Percentiles rank a stretch among this genome's conserved stretches.
These are phyloP conservation scores for Gossypium trilobum DNA, from an alignment of 441 rosid species.

Conservation along the genomic window DNA sequence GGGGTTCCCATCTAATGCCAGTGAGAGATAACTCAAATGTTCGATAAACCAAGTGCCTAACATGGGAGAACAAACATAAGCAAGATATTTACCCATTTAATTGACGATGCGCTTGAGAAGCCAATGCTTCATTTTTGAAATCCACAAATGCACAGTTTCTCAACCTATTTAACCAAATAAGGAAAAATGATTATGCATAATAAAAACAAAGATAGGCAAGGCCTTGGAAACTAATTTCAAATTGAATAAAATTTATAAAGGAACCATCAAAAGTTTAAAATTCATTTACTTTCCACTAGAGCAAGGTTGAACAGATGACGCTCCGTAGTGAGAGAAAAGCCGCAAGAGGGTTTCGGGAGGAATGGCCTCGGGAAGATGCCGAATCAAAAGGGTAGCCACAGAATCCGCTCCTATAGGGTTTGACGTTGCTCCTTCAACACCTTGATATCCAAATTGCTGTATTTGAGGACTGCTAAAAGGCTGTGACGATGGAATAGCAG, in stretches of 20 bases:
- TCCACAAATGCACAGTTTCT: constrained; percentile 82
- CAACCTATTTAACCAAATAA: constrained; percentile 33
- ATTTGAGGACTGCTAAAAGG: constrained; percentile 17
- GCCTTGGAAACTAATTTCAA: background rate
- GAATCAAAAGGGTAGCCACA: constrained; percentile 42
- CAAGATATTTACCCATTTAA: constrained; percentile 59
- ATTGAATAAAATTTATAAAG: background rate
- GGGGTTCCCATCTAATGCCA: background rate
- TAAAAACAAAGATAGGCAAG: background rate
- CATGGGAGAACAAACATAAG: background rate
- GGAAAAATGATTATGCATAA: background rate
- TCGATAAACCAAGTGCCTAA: constrained; percentile 7
- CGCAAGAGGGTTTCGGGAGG: constrained; percentile 63
- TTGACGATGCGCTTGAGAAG: constrained; percentile 73
- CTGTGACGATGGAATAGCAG: constrained; percentile 21
- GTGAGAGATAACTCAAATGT: background rate
- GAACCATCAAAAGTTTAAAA: background rate
- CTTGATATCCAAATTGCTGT: constrained; percentile 23
- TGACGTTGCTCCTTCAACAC: constrained; percentile 20
- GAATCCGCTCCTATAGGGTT: constrained; percentile 16
- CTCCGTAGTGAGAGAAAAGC: constrained; percentile 74
- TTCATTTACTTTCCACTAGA: constrained; percentile 46
- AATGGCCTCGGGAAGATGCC: constrained; percentile 78
- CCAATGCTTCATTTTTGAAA: constrained; percentile 61
- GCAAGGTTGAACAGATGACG: constrained; percentile 68